Conservation (phyloP, 805 yeast genomes). For the Tetrapisispora namnaoensis region DNA sequence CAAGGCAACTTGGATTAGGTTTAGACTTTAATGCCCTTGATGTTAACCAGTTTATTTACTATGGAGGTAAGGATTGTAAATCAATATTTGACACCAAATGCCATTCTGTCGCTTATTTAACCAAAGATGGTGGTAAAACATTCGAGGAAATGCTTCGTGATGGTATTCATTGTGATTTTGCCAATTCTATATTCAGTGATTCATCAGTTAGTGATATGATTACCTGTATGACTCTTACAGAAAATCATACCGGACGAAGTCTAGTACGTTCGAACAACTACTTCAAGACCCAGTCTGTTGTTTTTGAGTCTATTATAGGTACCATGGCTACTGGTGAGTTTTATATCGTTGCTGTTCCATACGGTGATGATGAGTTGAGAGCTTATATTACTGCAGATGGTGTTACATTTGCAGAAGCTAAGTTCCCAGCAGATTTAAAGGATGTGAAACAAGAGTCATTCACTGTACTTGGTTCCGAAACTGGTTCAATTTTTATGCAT, state of each 20-base stretch:
- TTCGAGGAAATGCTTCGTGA: constrained; percentile 47
- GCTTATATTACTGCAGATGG: constrained; percentile 81
- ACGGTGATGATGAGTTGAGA: constrained; percentile 42
- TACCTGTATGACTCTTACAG: constrained; percentile 47
- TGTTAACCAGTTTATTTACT: constrained; percentile 53
- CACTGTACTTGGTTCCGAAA: constrained; percentile 65
- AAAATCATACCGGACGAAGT: constrained; percentile 22
- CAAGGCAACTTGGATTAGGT: constrained; percentile 33
- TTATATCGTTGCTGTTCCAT: constrained; percentile 58
- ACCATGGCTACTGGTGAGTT: constrained; percentile 63
- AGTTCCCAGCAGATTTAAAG: constrained; percentile 56
- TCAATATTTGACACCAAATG: constrained; percentile 41
- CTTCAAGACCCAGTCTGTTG: constrained; percentile 34
- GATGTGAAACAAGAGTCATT: constrained; percentile 59
- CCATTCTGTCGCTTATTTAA: constrained; percentile 45
- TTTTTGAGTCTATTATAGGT: constrained; percentile 56
- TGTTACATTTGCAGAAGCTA: constrained; percentile 59
- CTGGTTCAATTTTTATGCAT: constrained; percentile 71
- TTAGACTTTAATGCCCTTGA: constrained; percentile 55
- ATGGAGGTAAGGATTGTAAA: constrained; percentile 53
- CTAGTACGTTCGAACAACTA: constrained; percentile 46
- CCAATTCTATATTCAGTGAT: constrained; percentile 41
- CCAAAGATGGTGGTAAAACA: constrained; percentile 56
- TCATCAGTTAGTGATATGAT: constrained; percentile 43
- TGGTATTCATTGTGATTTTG: constrained; percentile 56